Conservation (phyloP, 306 rosid genomes). For the Prinsepia uniflora region DNA sequence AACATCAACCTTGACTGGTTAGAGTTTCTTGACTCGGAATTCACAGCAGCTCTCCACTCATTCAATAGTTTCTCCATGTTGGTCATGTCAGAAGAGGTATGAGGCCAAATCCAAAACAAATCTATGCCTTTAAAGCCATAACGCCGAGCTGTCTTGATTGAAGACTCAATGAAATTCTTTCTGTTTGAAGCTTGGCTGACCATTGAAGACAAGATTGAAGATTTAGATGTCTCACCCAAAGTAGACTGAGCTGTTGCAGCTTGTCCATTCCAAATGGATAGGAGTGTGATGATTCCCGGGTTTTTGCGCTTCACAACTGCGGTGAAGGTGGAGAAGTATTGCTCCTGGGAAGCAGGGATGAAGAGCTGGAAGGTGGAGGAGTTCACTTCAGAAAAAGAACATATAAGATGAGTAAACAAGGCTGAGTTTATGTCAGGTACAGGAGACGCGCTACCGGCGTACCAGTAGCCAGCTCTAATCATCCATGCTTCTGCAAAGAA, state of each 20-base stretch:
- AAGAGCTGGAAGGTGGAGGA: constrained; percentile 22
- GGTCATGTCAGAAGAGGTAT: constrained; percentile 12
- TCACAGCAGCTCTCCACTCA: constrained; percentile 38
- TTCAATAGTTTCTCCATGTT: constrained; percentile 35
- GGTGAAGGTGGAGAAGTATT: constrained; percentile 33
- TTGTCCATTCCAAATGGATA: constrained; percentile 34
- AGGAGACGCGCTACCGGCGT: constrained; percentile 21
- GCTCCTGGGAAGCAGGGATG: constrained; percentile 25
- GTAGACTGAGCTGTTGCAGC: not conserved
- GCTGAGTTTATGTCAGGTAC: constrained; percentile 35
- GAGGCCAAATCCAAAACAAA: constrained; percentile 36
- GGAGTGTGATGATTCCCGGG: constrained; percentile 39
- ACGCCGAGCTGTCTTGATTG: constrained; percentile 34
- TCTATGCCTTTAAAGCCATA: constrained; percentile 49
- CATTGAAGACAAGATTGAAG: constrained; percentile 23
- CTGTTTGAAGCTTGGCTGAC: constrained; percentile 19
- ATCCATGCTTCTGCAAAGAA: constrained; percentile 31
- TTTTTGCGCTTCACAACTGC: constrained; percentile 25
- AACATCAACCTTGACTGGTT: constrained; percentile 18
- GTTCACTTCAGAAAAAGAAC: constrained; percentile 38
- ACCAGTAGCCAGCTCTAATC: constrained; percentile 49
- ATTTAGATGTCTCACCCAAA: constrained; percentile 16
- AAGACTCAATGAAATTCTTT: constrained; percentile 49
- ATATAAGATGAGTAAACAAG: constrained; percentile 38
- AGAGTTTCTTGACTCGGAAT: constrained; percentile 22